A percentile compares a stretch with the other conserved stretches of the same genome.
Evolutionary conservation across 192 early-diverging fungal species (phyloP).

Genomic region (Mortierella claussenii): DNA sequence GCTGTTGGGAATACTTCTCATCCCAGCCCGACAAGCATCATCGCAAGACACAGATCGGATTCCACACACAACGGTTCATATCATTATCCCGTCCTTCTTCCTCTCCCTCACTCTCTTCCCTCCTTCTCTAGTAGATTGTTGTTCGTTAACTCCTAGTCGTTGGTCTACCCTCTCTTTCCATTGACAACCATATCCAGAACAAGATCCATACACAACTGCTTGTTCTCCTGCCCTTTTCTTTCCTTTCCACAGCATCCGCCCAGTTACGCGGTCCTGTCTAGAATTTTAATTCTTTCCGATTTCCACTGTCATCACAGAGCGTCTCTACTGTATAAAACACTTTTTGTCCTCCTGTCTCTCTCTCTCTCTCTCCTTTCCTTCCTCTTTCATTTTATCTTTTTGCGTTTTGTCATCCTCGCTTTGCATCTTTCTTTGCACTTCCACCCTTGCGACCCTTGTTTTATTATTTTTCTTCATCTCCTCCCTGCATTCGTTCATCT

Average conservation of each 20-base stretch:
- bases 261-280: conserved; percentile 37
- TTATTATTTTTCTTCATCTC: background rate
- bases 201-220: background rate
- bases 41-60: conserved; percentile 15
- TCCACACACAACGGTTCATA: conserved; percentile 46
- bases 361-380: background rate
- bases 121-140: background rate
- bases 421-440: background rate
- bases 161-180: too few relatives aligned
- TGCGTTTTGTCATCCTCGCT: background rate
- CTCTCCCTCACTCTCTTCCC: background rate
- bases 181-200: background rate
- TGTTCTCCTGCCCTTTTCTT: background rate
- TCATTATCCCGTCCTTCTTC: conserved; percentile 15
- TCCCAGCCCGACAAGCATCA: conserved; percentile 16
- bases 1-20: too few relatives aligned
- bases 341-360: background rate
- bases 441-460: background rate
- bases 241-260: background rate
- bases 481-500: background rate
- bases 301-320: background rate
- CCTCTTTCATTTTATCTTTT: background rate
- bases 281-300: conserved; percentile 55
- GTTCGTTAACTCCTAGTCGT: too few relatives aligned
- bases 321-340: background rate